A percentile compares a stretch with the other conserved stretches of the same genome.
Conservation (phyloP, 805 yeast species). For the Yarrowia phangngaensis region DNA sequence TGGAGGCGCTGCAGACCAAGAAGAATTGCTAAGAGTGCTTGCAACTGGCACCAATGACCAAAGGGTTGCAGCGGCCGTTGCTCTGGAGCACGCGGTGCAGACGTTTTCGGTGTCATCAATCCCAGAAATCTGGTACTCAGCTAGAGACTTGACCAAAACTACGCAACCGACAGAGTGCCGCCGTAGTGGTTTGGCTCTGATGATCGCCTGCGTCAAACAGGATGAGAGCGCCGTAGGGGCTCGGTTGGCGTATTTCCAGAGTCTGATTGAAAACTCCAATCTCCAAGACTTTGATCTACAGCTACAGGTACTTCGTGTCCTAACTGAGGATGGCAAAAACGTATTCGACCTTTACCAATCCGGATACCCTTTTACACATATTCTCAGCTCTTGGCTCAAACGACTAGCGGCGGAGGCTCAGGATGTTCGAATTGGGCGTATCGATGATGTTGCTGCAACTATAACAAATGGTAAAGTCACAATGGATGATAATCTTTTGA, state of each 20-base stretch:
- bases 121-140: slow-evolving; percentile 73
- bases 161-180: slow-evolving; percentile 41
- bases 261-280: slow-evolving; percentile 48
- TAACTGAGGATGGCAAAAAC: slow-evolving; percentile 53
- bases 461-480: slow-evolving; percentile 35
- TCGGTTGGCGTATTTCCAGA: slow-evolving; percentile 55
- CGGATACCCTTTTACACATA: slow-evolving; percentile 44
- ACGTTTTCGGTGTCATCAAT: slow-evolving; percentile 55
- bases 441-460: slow-evolving; percentile 32
- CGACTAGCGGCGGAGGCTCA: slow-evolving; percentile 36
- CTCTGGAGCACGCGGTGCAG: slow-evolving; percentile 50
- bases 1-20: slow-evolving; percentile 39
- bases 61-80: slow-evolving; percentile 47
- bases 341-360: slow-evolving; percentile 50
- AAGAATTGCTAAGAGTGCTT: slow-evolving; percentile 36
- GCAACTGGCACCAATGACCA: slow-evolving; percentile 35
- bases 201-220: slow-evolving; percentile 53
- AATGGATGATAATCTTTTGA: slow-evolving; percentile 35
- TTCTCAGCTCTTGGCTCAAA: slow-evolving; percentile 42
- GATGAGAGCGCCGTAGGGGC: slow-evolving; percentile 51
- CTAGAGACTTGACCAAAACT: slow-evolving; percentile 50
- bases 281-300: slow-evolving; percentile 54
- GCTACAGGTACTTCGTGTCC: slow-evolving; percentile 45
- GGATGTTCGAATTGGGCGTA: slow-evolving; percentile 36
- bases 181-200: slow-evolving; percentile 50